Evolutionary conservation across 306 rosid species (phyloP), one percentile per base, ranked within the genome.

Genomic region (Dryas octopetala): DNA sequence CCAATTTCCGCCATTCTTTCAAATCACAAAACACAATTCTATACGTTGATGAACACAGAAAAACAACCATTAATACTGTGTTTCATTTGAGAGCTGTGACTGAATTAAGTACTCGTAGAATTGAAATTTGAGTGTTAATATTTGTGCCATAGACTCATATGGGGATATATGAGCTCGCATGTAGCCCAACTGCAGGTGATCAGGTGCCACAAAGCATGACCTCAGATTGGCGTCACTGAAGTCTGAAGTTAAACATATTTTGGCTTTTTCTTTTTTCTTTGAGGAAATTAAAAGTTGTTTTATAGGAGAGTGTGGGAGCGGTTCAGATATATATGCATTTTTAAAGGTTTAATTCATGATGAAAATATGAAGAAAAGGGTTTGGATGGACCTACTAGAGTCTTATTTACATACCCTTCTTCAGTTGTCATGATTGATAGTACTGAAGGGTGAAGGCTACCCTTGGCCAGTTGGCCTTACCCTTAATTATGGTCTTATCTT

Each of bases 131-230:
- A 46, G 9, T 46, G 49, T 2, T 46, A 14, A 14, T 51, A 51
- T 51, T 14, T 14, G 55, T 5, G 14, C 11, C n/a, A 14, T 51
- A 51, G 55, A 51, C n/a, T 51, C 55, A 51, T 51, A 46, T 46
- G 49, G 4, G 49, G 19, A 46, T 46, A 28, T 28, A 28, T 28
- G 32, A 28, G 32, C 32, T 1, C 32, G 32, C 2, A 28, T 28
- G 32, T 28, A 28, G 32, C 32, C 32, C 2, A 2, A 28, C 32
- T 19, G 28, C 14, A 57, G 75, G 68, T 66, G 50, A 78, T 71
- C 51, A 51, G 77, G 61, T 70, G 84, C 83, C 46, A 60, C 68
- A 76, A 44, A 86, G 86, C 87, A 74, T 88, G 93, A 90, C 85
- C 79, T 83, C 83, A 86, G 52, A 41, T 76, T 78, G 76, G 76